A percentile compares a stretch with the other conserved stretches of the same genome.
These are phyloP conservation scores for Trichophaea hybrida DNA, from an alignment of 2,329 filamentous ascomycete genomes.

Conservation along the genomic window DNA sequence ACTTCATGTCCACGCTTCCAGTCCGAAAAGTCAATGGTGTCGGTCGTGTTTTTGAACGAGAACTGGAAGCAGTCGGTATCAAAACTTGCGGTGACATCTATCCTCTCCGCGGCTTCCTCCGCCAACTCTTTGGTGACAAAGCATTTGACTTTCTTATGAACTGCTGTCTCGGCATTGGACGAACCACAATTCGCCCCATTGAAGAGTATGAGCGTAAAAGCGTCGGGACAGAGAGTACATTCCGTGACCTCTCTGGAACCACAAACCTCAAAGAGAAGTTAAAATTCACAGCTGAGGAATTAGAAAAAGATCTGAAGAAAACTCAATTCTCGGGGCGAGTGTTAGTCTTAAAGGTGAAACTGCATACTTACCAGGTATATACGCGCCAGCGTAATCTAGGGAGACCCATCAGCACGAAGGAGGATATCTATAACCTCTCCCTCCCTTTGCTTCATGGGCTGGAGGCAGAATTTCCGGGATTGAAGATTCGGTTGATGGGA, in stretches of 20 bases:
- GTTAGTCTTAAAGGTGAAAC: conserved; percentile 77
- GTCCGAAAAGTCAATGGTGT: conserved; percentile 89
- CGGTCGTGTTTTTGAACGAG: conserved; percentile 83
- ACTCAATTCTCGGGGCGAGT: conserved; percentile 83
- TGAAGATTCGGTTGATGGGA: conserved; percentile 61
- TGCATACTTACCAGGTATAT: conserved; percentile 84
- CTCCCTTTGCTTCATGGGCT: conserved; percentile 73
- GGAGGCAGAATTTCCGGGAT: conserved; percentile 23
- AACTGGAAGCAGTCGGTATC: conserved; percentile 74
- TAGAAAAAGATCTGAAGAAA: conserved; percentile 69
- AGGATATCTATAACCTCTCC: conserved; percentile 70
- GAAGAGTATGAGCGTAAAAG: conserved; percentile 87
- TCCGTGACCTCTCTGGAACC: conserved; percentile 60
- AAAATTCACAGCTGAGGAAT: conserved; percentile 62
- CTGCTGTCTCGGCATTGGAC: conserved; percentile 71
- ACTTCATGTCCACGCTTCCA: conserved; percentile 70
- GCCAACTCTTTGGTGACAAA: conserved; percentile 78
- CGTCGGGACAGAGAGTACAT: conserved; percentile 86
- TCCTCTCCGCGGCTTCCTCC: conserved; percentile 46
- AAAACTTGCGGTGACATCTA: conserved; percentile 84
- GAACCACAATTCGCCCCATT: conserved; percentile 70
- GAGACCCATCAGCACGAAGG: conserved; percentile 59
- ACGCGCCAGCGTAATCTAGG: conserved; percentile 38
- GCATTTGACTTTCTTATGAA: conserved; percentile 54
- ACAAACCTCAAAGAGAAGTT: conserved; percentile 60